Base-by-base conservation (phyloP, 495 filamentous ascomycete species). In the Mycothermus thermophilus region DNA sequence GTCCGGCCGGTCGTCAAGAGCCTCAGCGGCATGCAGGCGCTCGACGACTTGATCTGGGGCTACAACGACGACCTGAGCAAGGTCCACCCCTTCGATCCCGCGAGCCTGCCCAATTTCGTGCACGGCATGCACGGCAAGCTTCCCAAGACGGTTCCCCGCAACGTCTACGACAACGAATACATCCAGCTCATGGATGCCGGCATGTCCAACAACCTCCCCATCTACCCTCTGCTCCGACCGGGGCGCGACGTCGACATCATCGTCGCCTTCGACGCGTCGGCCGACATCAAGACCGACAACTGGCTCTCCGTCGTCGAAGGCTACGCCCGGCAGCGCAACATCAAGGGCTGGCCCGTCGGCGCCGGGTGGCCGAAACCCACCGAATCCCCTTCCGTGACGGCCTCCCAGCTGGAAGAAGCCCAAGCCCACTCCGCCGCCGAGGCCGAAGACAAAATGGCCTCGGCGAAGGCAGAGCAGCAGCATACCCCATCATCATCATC, bases 181-280 rank as follows among this genome's bases (percentile, higher is more conserved):
- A 64, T 96, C 16, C 78, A 90, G 44, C 72, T 95, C 4, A 94
- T 93, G 80, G 90, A 97, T 59, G 84, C 90, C 5, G 90, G 90
- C 9, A 97, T 97, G 87, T 85, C 79, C 33, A 96, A 96, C 52
- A 97, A 97, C 46, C 67, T 97, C 3, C 88, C 90, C 4, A 82
- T 93, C 18, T 97, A 97, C 54, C 90, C 90, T 0, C 69, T 96
- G 5, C 75, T 97, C 16, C 72, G 90, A 13, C 83, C 80, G 0
- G 87, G 84, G 3, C 68, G 90, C 18, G 74, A 90, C 43, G 75
- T 96, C 12, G 90, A 97, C 46, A 69, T 97, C 26, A 63, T 97
- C n/a, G 71, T 97, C 5, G 48, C 58, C 3, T 61, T 59, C 29
- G 54, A 58, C 38, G 52, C 55, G 21, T 54, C 59, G 0, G 53